Evolutionary conservation across 2,329 filamentous ascomycete genomes (phyloP).

Genomic region (Eutypa lata): DNA sequence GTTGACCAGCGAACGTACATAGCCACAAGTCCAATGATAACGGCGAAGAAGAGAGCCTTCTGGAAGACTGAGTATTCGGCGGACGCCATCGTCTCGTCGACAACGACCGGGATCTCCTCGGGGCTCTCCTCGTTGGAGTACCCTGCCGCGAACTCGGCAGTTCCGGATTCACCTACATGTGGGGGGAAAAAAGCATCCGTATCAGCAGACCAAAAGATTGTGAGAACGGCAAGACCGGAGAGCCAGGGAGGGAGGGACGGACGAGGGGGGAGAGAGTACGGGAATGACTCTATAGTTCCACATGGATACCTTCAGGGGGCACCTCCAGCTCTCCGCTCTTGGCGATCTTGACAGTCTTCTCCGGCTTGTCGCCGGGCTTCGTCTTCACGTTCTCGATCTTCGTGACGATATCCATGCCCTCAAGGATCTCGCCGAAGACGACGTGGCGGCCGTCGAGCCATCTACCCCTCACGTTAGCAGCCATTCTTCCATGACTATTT

Average conservation of each 20-base stretch:
- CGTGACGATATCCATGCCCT: conserved; percentile 78
- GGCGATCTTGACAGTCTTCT: conserved; percentile 67
- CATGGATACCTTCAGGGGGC: conserved; percentile 87
- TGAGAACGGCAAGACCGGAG: conserved; percentile 27
- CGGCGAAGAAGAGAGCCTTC: conserved; percentile 48
- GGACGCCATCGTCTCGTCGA: conserved; percentile 15
- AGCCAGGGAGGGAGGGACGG: conserved; percentile 26
- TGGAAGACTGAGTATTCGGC: conserved; percentile 42
- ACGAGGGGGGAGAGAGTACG: conserved; percentile 22
- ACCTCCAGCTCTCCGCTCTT: conserved; percentile 84
- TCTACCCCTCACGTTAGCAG: conserved; percentile 35
- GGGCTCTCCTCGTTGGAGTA: conserved; percentile 28
- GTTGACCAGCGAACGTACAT: conserved; percentile 42
- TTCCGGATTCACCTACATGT: conserved; percentile 31
- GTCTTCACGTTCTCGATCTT: conserved; percentile 74
- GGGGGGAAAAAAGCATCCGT: conserved; percentile 16
- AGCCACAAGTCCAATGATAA: conserved; percentile 44
- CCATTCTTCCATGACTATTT: not conserved
- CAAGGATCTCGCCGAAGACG: conserved; percentile 84
- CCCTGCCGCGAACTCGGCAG: conserved; percentile 35
- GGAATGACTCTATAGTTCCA: conserved; percentile 65
- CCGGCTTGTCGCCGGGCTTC: conserved; percentile 64
- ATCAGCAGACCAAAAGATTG: conserved; percentile 20
- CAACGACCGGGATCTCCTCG: conserved; percentile 16
- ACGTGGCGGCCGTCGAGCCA: conserved; percentile 85